A percentile compares a stretch with the other conserved stretches of the same genome.
Evolutionary conservation across 2,329 filamentous ascomycete species (phyloP).

Genomic region (Purpureocillium lavendulum): DNA sequence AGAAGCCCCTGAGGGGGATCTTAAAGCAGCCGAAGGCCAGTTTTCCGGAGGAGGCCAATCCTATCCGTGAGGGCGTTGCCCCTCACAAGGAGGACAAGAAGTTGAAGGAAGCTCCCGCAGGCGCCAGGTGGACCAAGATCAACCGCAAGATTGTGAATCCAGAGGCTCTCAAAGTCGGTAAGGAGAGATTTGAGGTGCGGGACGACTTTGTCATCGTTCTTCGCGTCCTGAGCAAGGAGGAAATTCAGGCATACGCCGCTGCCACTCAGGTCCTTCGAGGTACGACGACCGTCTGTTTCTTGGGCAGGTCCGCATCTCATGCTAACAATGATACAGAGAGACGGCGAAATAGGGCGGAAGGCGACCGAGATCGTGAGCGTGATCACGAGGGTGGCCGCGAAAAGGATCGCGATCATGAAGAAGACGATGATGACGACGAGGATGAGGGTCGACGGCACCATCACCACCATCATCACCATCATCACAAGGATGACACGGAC

Average conservation of each 20-base stretch:
- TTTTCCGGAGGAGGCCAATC: constrained; percentile 81
- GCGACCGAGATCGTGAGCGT: constrained; percentile 29
- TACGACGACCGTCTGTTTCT: constrained; percentile 28
- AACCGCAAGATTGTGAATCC: constrained; percentile 83
- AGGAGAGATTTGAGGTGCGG: constrained; percentile 87
- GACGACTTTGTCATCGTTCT: constrained; percentile 91
- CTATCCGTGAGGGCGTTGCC: constrained; percentile 81
- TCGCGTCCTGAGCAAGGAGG: constrained; percentile 75
- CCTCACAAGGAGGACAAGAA: constrained; percentile 84
- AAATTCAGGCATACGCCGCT: constrained; percentile 80
- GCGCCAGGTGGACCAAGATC: constrained; percentile 90
- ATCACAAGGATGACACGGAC: constrained; percentile 21
- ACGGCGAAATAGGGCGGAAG: constrained; percentile 23
- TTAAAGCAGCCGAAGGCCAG: constrained; percentile 72
- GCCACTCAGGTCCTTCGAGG: constrained; percentile 76
- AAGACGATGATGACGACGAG: constrained; percentile 19
- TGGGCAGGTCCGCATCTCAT: not conserved
- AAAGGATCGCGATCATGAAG: constrained; percentile 19
- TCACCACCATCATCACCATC: constrained; percentile 23
- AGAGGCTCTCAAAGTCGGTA: constrained; percentile 74
- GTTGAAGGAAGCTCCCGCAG: constrained; percentile 60
- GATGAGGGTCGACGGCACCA: constrained; percentile 11
- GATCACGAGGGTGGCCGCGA: constrained; percentile 21
- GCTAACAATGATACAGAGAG: constrained; percentile 15
- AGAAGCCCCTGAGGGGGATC: constrained; percentile 72